Evolutionary conservation across 805 yeast species (phyloP).

Genomic region (Pichia membranifaciens): DNA sequence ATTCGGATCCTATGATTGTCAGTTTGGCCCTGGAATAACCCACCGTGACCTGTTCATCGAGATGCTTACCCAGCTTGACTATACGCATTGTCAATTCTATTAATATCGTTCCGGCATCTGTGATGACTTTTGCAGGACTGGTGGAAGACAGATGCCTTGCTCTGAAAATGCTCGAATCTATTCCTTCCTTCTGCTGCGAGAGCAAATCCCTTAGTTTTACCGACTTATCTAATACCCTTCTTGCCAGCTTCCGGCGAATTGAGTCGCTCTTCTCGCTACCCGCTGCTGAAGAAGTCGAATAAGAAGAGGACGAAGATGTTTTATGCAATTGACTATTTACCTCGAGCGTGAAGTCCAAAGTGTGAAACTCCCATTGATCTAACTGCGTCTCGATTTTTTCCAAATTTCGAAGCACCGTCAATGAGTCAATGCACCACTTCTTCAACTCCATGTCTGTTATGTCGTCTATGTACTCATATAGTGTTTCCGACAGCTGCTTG

Average conservation of each 20-base stretch:
- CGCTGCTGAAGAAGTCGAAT: too few relatives aligned
- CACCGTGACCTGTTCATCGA: slow-evolving; percentile 49
- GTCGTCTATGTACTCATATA: slow-evolving; percentile 37
- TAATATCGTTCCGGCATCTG: slow-evolving; percentile 47
- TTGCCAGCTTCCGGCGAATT: slow-evolving; percentile 38
- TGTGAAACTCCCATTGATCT: slow-evolving; percentile 51
- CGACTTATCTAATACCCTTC: slow-evolving; percentile 40
- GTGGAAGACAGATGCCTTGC: slow-evolving; percentile 31
- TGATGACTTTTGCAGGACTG: slow-evolving; percentile 40
- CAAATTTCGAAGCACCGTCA: slow-evolving; percentile 43
- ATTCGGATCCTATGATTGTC: slow-evolving; percentile 57
- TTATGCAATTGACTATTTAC: slow-evolving; percentile 9
- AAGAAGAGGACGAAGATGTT: too few relatives aligned
- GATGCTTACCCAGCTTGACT: slow-evolving; percentile 44
- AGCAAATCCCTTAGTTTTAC: slow-evolving; percentile 36
- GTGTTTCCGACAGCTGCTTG: slow-evolving; percentile 35
- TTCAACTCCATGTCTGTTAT: slow-evolving; percentile 41
- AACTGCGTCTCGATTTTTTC: slow-evolving; percentile 43
- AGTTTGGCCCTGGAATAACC: slow-evolving; percentile 62
- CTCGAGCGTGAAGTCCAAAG: slow-evolving; percentile 38
- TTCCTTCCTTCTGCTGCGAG: slow-evolving; percentile 37
- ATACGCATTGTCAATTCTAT: slow-evolving; percentile 40
- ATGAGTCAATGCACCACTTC: slow-evolving; percentile 42
- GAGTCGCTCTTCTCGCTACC: slow-evolving; percentile 4
- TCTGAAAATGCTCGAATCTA: slow-evolving; percentile 33